Base-by-base conservation (phyloP, 306 rosid species). In the Trifolium dubium region DNA sequence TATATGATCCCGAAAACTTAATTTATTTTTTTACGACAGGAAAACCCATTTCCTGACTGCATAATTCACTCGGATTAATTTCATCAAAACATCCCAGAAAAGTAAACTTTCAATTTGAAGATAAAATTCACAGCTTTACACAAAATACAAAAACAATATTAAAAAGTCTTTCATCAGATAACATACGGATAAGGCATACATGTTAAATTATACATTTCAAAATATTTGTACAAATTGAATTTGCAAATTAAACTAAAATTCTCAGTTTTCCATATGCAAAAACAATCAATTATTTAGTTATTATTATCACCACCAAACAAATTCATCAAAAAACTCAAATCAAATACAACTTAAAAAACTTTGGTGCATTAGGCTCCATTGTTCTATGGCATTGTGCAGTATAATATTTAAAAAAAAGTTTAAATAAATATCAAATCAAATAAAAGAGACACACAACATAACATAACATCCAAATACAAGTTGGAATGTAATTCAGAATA, bases 221-320 rank as follows among this genome's bases (percentile, higher is more conserved):
- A 69, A 69, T 5, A 10, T 19, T 13, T 59, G 3, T 10, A 14
- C 23, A 60, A 14, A 60, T 11, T 10, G 28, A 47, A 14, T 29
- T 7, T 30, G 17, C 4, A 49, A 11, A 14, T 68, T 31, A 69
- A 50, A 47, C 6, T 2, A 32, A 51, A 50, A 17, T 15, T 10
- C 17, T 2, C 60, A 68, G 17, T 8, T 51, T 51, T 3, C 13
- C 8, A 51, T 3, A 11, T 17, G 30, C 5, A 53, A 69, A 7
- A 53, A 15, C 13, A 34, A 19, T 11, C 8, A 34, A 14, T 68
- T 9, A 68, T 29, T 14, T 29, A 46, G 8, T 10, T 11, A 58
- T 31, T 60, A 60, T 64, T 39, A 65, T 53, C 15, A 69, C 69
- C 56, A 10, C 51, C 64, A 68, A 59, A 77, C 9, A 56, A 58